Evolutionary conservation across 2,329 filamentous ascomycete species (phyloP), one percentile per base, ranked within the genome.

Genomic region (Penicillium paneum): DNA sequence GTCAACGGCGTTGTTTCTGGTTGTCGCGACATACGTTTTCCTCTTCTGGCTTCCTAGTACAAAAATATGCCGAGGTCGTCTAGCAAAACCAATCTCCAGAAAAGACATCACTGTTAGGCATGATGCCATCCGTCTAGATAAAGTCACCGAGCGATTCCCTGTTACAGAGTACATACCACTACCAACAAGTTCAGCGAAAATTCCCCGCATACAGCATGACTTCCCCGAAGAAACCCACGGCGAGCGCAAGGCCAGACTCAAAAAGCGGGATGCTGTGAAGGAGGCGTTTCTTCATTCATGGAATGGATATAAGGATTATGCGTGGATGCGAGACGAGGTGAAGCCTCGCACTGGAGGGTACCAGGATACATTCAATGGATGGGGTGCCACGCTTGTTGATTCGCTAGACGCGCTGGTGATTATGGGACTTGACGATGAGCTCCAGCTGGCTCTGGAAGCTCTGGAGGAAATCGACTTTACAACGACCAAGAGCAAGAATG

Each of bases 371-470:
- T 97, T 97, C 72, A 93, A 90, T 64, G 90, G 89, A 47, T 96
- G 91, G 91, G 89, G 89, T 34, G 91, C 91, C 17, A 95, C 91
- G 0, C 71, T 96, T 55, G 89, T 96, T 4, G 91, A 96, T 75
- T 81, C 84, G 1, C 76, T 93, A 36, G 91, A 96, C 69, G 91
- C 90, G 0, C 78, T 96, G 1, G 90, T 90, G 84, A 92, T 96
- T 63, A 91, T 93, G 82, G 90, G 84, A 8, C 69, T 96, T 67
- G 82, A 82, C 59, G 80, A 88, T 0, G 90, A 95, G 63, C 94
- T 96, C 63, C 84, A 91, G 60, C 84, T 90, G 56, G 91, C 90
- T 4, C 84, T 89, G 56, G 79, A 82, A 39, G 87, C 82, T 1
- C 83, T 92, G 19, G 78, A 81, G 42, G 70, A 82, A 3, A 93